Base-by-base conservation (phyloP, 768 basidiomycete species). In the Gloeostereum incarnatum region DNA sequence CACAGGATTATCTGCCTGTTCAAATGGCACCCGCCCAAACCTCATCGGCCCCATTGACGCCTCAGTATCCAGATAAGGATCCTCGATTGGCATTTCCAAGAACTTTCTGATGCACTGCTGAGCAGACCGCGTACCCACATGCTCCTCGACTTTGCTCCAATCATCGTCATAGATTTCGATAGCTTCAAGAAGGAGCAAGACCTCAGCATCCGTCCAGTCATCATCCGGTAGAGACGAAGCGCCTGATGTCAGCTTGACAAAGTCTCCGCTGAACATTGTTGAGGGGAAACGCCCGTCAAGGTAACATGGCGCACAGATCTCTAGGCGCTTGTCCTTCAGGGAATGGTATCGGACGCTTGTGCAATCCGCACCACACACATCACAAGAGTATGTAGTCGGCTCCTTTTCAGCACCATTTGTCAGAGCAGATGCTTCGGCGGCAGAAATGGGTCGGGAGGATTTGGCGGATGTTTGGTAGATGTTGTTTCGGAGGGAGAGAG, bases 161-260 rank as follows among this genome's bases (percentile, higher is more conserved):
- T 97, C 94, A 51, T 98, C 94, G 47, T 96, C 91, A 56, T 81
- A 90, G 89, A 99, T 96, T 60, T 99, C 96, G 30, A 99, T 76
- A 11, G 82, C 96, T 57, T 99, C 96, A n/a, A 99, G 69, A 4
- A 99, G 67, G 6, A 87, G 60, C 7, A 99, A 60, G 14, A 82
- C 69, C 58, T 99, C 96, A 54, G 92, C 84, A 54, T 96, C 93
- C 1, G 78, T 70, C 96, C 96, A 99, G 43, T 83, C 78, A 39
- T 79, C 80, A 20, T 68, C 69, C 36, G 70, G 60, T 38, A 59
- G 68, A 46, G 51, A 65, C 44, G 57, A 53, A 11, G 56, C 54
- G 5, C 60, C 57, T 10, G 59, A 56, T 4, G 82, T 75, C 46
- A 92, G 72, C 53, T 86, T 88, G 47, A 98, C 87, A 59, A 99